These are phyloP conservation scores for Aspergillus nomiae DNA, from an alignment of 2,329 filamentous ascomycete genomes.

Conservation along the genomic window DNA sequence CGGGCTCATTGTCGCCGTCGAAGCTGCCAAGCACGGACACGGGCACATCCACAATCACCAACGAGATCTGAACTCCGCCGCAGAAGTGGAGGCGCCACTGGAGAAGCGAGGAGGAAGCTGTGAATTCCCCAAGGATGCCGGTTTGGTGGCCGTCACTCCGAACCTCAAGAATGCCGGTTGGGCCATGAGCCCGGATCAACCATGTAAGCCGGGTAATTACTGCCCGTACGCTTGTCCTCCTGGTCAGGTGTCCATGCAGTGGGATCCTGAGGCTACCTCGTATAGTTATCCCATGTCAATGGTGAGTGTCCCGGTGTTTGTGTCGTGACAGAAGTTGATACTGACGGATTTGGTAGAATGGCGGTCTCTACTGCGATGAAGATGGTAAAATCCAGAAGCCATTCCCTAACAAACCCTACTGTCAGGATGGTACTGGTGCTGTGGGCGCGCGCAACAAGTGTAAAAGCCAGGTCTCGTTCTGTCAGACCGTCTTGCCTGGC, in stretches of 20 bases:
- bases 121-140: slow-evolving; percentile 66
- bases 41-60: slow-evolving; percentile 11
- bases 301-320: slow-evolving; percentile 52
- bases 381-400: slow-evolving; percentile 68
- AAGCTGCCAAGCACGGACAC: slow-evolving; percentile 39
- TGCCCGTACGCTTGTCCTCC: slow-evolving; percentile 77
- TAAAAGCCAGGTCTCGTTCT: slow-evolving; percentile 65
- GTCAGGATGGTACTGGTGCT: slow-evolving; percentile 67
- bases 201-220: slow-evolving; percentile 67
- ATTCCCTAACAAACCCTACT: slow-evolving; percentile 68
- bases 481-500: slow-evolving; percentile 76
- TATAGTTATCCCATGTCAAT: slow-evolving; percentile 73
- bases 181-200: slow-evolving; percentile 76
- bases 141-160: slow-evolving; percentile 69
- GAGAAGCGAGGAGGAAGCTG: slow-evolving; percentile 62
- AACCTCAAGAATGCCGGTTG: slow-evolving; percentile 68
- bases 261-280: slow-evolving; percentile 67
- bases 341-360: slow-evolving; percentile 56
- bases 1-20: slow-evolving; percentile 38
- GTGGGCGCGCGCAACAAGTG: slow-evolving; percentile 69
- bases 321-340: slow-evolving; percentile 5
- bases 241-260: slow-evolving; percentile 76
- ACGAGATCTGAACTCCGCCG: slow-evolving; percentile 28
- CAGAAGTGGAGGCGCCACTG: slow-evolving; percentile 35
- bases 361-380: slow-evolving; percentile 71